Base-by-base conservation (phyloP, 768 basidiomycete species). In the Termitomyces sp. region DNA sequence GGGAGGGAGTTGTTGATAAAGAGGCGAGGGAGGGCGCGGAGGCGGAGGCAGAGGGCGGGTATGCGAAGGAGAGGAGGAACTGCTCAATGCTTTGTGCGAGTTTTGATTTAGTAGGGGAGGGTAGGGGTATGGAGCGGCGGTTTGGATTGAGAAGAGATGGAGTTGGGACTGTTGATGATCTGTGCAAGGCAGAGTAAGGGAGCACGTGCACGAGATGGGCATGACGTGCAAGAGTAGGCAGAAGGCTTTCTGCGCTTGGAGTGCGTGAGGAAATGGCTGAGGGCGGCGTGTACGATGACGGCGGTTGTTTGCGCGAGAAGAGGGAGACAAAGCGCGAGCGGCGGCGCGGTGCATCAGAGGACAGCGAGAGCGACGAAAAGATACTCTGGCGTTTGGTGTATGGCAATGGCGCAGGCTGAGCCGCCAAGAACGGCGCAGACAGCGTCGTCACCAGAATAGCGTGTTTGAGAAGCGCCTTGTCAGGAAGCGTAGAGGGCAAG, bases 371-470 rank as follows among this genome's bases (percentile, higher is more conserved):
- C 17, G 60, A 42, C 12, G 58, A 56, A 22, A 58, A 50, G 26
- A 55, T 22, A 34, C 51, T 45, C 37, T 15, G 45, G n/a, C 52
- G 55, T 14, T 60, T 56, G 2, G 17, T 32, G 22, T 44, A 56
- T 2, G 26, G 24, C 26, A 30, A 7, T 9, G 45, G 32, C 28
- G 51, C 54, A 11, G 44, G 51, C n/a, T 24, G 46, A 17, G 49
- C 45, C n/a, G 66, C 63, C 11, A 77, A 63, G 54, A 74, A 76
- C 3, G 71, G 69, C 2, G 66, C 67, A 35, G 70, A 64, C 43
- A 78, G 66, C 14, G 77, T 75, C 1, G 72, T 76, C 4, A 77
- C 70, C 30, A 80, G 68, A 11, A 80, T 72, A 7, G 74, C 69
- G 55, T 75, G 69, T 52, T 77, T 77, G 5, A 78, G 60, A 5